These are phyloP conservation scores for Rhodotorula taiwanensis DNA, from an alignment of 768 basidiomycete genomes.

Conservation along the genomic window DNA sequence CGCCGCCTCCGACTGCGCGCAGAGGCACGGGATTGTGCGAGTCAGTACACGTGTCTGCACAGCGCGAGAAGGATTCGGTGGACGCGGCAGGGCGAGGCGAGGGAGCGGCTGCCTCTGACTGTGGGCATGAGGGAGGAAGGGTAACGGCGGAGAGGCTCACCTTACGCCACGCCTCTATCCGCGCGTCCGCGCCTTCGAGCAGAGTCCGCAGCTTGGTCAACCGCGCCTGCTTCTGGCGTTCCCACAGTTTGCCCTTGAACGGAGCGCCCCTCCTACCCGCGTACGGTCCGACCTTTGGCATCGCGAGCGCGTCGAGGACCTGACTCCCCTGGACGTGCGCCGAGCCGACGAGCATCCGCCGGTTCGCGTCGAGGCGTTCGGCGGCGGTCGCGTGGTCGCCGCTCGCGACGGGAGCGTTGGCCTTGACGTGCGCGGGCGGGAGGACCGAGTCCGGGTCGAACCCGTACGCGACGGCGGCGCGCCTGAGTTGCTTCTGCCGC, in stretches of 20 bases:
- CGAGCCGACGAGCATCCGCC: not conserved
- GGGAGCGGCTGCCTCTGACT: no score
- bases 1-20: slow-evolving; percentile 18
- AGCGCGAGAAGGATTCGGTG: no score
- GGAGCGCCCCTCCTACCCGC: slow-evolving; percentile 31
- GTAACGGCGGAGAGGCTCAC: slow-evolving; percentile 8
- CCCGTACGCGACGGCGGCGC: slow-evolving; percentile 7
- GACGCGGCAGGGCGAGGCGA: no score
- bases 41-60: no score
- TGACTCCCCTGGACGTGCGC: slow-evolving; percentile 12
- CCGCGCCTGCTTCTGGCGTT: slow-evolving; percentile 28
- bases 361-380: not conserved
- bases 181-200: slow-evolving; percentile 18
- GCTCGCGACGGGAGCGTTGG: not conserved
- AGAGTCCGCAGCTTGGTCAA: slow-evolving; percentile 8
- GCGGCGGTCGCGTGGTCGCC: not conserved
- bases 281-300: slow-evolving; percentile 35
- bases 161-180: slow-evolving; percentile 26
- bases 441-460: slow-evolving; percentile 19
- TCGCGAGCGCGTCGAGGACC: slow-evolving; percentile 19
- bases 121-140: not conserved
- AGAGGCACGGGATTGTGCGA: no score
- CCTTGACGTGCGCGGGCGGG: slow-evolving; percentile 4
- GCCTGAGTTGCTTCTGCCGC: slow-evolving; percentile 28
- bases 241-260: slow-evolving; percentile 38